A percentile compares a stretch with the other conserved stretches of the same genome.
phyloP scores from a whole-genome alignment of 176 grass and related monocot species.

The Zoysia pacifica region DNA sequence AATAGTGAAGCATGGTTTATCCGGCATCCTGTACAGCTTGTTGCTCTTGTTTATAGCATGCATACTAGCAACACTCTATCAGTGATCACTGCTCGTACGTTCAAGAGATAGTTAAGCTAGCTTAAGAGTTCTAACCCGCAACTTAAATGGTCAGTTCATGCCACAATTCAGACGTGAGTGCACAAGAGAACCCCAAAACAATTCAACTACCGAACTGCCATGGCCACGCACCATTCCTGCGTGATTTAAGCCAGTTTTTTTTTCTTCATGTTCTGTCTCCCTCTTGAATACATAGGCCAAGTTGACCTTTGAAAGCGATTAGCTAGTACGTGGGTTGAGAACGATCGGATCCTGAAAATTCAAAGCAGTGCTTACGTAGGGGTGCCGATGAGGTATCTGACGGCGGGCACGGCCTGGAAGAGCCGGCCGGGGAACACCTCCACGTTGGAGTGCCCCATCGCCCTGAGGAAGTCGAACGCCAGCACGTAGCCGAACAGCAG shows the following conservation, averaged over 20 bases:
- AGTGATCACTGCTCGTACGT: not conserved
- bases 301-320: not conserved
- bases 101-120: not conserved
- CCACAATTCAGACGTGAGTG: not conserved
- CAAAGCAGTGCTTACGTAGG: conserved; percentile 46
- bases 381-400: conserved; percentile 56
- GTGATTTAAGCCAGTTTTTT: not conserved
- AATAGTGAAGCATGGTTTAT: no score
- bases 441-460: conserved; percentile 61
- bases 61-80: not conserved
- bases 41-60: no score
- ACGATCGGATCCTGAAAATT: not conserved
- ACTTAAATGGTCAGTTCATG: not conserved
- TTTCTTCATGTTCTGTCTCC: not conserved
- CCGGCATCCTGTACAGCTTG: no score
- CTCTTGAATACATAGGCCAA: not conserved
- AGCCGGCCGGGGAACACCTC: conserved; percentile 49
- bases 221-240: not conserved
- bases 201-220: not conserved
- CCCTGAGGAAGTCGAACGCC: conserved; percentile 62
- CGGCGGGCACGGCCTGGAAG: conserved; percentile 41
- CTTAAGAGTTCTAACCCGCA: not conserved
- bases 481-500: conserved; percentile 57
- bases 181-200: not conserved
- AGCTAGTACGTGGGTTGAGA: not conserved